These are phyloP conservation scores for Cercophora scortea DNA, from an alignment of 495 filamentous ascomycete species.

Conservation along the genomic window DNA sequence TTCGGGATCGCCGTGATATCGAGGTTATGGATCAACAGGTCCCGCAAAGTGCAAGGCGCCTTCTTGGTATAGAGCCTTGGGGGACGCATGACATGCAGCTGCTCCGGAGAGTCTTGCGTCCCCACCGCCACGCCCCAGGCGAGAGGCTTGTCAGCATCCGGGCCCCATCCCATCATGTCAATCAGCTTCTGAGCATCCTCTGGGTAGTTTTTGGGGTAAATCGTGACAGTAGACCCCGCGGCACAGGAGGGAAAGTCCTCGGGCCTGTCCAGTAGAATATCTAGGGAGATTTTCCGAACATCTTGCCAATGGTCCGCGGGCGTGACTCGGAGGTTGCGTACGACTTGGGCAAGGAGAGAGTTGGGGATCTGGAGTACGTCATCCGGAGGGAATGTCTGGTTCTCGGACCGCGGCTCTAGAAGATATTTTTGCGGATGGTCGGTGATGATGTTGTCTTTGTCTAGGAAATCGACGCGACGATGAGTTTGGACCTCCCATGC, in stretches of 20 bases:
- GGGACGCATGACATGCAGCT: background rate
- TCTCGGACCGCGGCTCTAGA: constrained; percentile 4
- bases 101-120: no score
- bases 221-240: constrained; percentile 69
- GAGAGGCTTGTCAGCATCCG: constrained; percentile 53
- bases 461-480: constrained; percentile 17
- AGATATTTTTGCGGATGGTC: constrained; percentile 28
- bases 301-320: constrained; percentile 83
- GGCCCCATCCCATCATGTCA: constrained; percentile 64
- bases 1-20: constrained; percentile 86
- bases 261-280: constrained; percentile 19
- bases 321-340: constrained; percentile 64
- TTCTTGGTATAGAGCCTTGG: constrained; percentile 2
- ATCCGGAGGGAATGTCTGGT: constrained; percentile 21
- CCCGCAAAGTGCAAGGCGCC: constrained; percentile 51
- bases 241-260: constrained; percentile 23
- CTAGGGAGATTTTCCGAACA: constrained; percentile 67
- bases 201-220: constrained; percentile 82
- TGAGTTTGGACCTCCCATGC: constrained; percentile 4
- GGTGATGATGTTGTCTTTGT: constrained; percentile 25
- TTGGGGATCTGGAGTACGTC: constrained; percentile 50
- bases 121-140: background rate
- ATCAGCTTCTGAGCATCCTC: constrained; percentile 70
- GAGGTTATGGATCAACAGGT: constrained; percentile 70
- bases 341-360: constrained; percentile 33